Evolutionary conservation across 2,329 filamentous ascomycete genomes (phyloP).

Genomic region (Xylariaceae sp.): DNA sequence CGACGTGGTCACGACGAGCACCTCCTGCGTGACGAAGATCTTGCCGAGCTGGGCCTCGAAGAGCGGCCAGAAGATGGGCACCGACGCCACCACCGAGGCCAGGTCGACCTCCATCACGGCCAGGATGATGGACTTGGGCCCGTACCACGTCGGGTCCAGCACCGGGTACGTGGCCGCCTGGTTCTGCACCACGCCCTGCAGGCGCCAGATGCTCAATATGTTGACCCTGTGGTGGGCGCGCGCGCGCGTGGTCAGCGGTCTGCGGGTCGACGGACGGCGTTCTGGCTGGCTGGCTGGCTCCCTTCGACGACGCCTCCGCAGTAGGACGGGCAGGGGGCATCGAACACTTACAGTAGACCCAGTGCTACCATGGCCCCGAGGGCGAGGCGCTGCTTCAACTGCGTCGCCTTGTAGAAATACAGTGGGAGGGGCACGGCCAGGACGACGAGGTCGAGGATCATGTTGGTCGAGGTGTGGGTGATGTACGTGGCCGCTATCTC

Average conservation of each 20-base stretch:
- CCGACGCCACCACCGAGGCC: conserved; percentile 24
- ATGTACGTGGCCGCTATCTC: conserved; percentile 22
- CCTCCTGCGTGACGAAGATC: conserved; percentile 30
- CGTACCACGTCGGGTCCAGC: conserved; percentile 29
- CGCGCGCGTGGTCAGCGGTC: background rate
- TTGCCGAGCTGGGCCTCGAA: conserved; percentile 19
- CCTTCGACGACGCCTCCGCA: too few relatives aligned
- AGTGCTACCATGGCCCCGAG: conserved; percentile 23
- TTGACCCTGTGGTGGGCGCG: conserved; percentile 17
- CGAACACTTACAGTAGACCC: conserved; percentile 22
- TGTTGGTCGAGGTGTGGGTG: conserved; percentile 23
- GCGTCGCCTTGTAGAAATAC: conserved; percentile 18
- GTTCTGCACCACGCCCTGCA: conserved; percentile 21
- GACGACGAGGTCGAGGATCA: conserved; percentile 24
- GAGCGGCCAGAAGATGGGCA: conserved; percentile 27
- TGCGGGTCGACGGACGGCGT: too few relatives aligned
- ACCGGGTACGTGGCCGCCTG: conserved; percentile 26
- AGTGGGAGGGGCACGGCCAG: conserved; percentile 25
- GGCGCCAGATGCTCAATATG: conserved; percentile 24
- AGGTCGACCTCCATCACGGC: conserved; percentile 27
- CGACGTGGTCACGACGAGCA: conserved; percentile 21
- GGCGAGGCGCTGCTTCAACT: conserved; percentile 22
- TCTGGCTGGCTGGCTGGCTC: too few relatives aligned
- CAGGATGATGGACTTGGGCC: conserved; percentile 24
- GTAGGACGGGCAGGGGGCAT: background rate